Evolutionary conservation across 306 rosid species (phyloP).

Genomic region (Malus domestica): ASM211411v1 NC_041794.1:25760001-25760500

Average conservation of each 20-base stretch:
- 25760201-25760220: constrained; percentile 94
- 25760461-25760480: constrained; percentile 88
- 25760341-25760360: constrained; percentile 84
- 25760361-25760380: constrained; percentile 88
- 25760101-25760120: constrained; percentile 6
- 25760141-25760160: constrained; percentile 68
- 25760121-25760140: constrained; percentile 55
- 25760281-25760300: constrained; percentile 57
- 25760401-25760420: not conserved
- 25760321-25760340: constrained; percentile 92
- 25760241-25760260: constrained; percentile 85
- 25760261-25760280: constrained; percentile 61
- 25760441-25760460: not conserved
- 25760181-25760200: constrained; percentile 56
- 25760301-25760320: constrained; percentile 52
- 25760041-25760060: constrained; percentile 24
- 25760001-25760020: not conserved
- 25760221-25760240: constrained; percentile 74
- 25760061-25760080: constrained; percentile 19
- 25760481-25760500: constrained; percentile 69
- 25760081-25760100: not conserved
- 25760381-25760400: constrained; percentile 58
- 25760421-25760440: not conserved
- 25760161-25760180: constrained; percentile 70
- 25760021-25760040: constrained; percentile 20